phyloP scores from a whole-genome alignment of 768 basidiomycete genomes.

The Boletus insuetus region DNA sequence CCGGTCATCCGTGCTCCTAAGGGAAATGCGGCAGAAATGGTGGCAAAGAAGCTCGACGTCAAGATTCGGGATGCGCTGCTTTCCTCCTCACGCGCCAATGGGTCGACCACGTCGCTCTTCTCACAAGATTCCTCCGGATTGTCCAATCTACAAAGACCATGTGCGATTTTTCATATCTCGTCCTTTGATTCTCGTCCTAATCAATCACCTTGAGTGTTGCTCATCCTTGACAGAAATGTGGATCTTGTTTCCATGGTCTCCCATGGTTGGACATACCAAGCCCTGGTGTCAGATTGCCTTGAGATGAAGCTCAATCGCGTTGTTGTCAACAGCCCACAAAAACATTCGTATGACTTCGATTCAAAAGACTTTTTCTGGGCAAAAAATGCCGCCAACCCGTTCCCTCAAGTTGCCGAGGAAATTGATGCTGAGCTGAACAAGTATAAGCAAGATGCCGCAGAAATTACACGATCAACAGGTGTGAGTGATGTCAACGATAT shows the following conservation, averaged over 20 bases:
- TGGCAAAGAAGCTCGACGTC: constrained; percentile 92
- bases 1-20: constrained; percentile 93
- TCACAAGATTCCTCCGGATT: constrained; percentile 79
- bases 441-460: constrained; percentile 94
- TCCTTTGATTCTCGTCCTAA: constrained; percentile 4
- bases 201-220: constrained; percentile 59
- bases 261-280: constrained; percentile 99
- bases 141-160: constrained; percentile 82
- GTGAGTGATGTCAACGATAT: constrained; percentile 96
- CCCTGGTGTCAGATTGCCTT: constrained; percentile 94
- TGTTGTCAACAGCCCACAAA: constrained; percentile 74
- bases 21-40: constrained; percentile 98
- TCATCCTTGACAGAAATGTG: constrained; percentile 92
- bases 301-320: constrained; percentile 97
- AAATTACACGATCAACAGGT: constrained; percentile 94
- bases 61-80: constrained; percentile 86
- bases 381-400: constrained; percentile 92
- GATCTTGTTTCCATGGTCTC: constrained; percentile 92
- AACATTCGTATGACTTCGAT: constrained; percentile 88
- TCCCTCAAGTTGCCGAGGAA: constrained; percentile 98
- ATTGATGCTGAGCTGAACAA: constrained; percentile 89
- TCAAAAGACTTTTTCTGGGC: constrained; percentile 99
- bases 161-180: constrained; percentile 43
- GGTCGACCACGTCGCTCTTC: constrained; percentile 60
- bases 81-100: constrained; percentile 61